Evolutionary conservation across 805 yeast genomes (phyloP).

Genomic region (Candida xyloterini): DNA sequence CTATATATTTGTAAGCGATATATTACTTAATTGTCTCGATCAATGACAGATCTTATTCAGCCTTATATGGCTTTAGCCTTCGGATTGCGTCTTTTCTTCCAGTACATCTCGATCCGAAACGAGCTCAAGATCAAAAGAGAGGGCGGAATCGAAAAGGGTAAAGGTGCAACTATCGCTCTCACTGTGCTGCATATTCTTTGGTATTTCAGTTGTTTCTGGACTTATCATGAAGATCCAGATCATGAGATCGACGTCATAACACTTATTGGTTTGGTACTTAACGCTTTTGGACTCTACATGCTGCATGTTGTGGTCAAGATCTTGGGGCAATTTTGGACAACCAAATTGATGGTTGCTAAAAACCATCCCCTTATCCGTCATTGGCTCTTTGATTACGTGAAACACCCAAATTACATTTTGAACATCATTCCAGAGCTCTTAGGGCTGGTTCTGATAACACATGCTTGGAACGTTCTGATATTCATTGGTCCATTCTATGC

Average conservation of each 20-base stretch:
- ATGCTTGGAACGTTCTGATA: slow-evolving; percentile 9
- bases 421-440: slow-evolving; percentile 14
- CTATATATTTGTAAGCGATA: no score
- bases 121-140: slow-evolving; percentile 8
- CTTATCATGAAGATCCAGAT: neutral
- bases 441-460: slow-evolving; percentile 12
- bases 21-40: no score
- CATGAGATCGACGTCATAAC: slow-evolving; percentile 5
- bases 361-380: slow-evolving; percentile 17
- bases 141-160: slow-evolving; percentile 17
- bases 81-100: slow-evolving; percentile 3
- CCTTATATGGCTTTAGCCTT: slow-evolving; percentile 4
- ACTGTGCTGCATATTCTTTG: slow-evolving; percentile 9
- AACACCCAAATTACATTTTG: slow-evolving; percentile 17
- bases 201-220: slow-evolving; percentile 6
- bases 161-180: slow-evolving; percentile 3
- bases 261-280: slow-evolving; percentile 3
- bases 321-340: slow-evolving; percentile 15
- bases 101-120: slow-evolving; percentile 9
- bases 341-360: slow-evolving; percentile 17
- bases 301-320: slow-evolving; percentile 8
- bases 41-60: neutral
- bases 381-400: slow-evolving; percentile 12
- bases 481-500: slow-evolving; percentile 12
- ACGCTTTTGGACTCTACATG: slow-evolving; percentile 12